Evolutionary conservation across 2,329 filamentous ascomycete species (phyloP).

Genomic region (Neonectria faginata): DNA sequence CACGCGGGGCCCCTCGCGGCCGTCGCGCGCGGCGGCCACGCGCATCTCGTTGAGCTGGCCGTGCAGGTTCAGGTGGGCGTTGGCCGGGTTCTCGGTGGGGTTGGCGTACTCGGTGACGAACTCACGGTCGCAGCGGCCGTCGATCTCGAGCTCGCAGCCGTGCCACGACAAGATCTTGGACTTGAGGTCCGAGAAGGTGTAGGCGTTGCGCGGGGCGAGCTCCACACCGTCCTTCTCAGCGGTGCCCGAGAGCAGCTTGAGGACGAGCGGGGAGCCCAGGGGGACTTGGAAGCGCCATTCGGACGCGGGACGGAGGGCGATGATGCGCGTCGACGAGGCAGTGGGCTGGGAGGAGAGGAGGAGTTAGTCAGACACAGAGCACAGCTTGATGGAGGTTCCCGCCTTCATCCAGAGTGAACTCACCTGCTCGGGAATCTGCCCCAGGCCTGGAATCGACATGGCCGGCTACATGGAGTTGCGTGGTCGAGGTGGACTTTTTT

Average conservation of each 20-base stretch:
- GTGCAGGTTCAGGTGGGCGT: slow-evolving; percentile 86
- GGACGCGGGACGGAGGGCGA: slow-evolving; percentile 70
- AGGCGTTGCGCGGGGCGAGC: slow-evolving; percentile 82
- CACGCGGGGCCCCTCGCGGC: slow-evolving; percentile 78
- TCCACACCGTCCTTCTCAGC: slow-evolving; percentile 97
- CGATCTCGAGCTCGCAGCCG: slow-evolving; percentile 86
- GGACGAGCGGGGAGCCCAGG: slow-evolving; percentile 55
- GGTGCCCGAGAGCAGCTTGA: slow-evolving; percentile 80
- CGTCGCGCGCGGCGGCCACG: slow-evolving; percentile 64
- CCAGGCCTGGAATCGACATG: slow-evolving; percentile 82
- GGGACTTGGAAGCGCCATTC: slow-evolving; percentile 86
- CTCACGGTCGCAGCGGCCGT: slow-evolving; percentile 67
- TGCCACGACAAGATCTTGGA: slow-evolving; percentile 93
- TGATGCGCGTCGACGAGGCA: slow-evolving; percentile 57
- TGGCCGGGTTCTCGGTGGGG: slow-evolving; percentile 83
- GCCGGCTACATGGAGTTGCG: slow-evolving; percentile 47
- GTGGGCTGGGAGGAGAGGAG: slow-evolving; percentile 48
- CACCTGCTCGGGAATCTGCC: slow-evolving; percentile 73
- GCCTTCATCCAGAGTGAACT: slow-evolving; percentile 34
- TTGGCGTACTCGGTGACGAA: slow-evolving; percentile 71
- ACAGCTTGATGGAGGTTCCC: neutral
- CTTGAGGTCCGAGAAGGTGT: slow-evolving; percentile 84
- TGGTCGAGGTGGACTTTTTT: slow-evolving; percentile 27
- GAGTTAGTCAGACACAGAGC: slow-evolving; percentile 4
- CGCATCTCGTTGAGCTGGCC: slow-evolving; percentile 84